phyloP scores from a whole-genome alignment of 2,329 filamentous ascomycete species.

The Ophiostoma novo-ulmi region DNA sequence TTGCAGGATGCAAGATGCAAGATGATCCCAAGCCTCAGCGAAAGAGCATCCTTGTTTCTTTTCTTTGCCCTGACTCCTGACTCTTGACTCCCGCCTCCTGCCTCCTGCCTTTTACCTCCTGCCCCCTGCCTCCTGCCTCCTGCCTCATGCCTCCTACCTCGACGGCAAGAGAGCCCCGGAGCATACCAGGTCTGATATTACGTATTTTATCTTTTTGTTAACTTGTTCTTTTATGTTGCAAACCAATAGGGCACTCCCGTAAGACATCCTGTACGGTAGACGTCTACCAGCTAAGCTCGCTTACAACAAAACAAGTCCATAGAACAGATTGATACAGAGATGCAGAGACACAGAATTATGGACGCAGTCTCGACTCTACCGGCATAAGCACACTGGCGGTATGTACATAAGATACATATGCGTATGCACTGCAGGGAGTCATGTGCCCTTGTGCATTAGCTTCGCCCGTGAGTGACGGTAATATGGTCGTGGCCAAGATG shows the following conservation, averaged over 20 bases:
- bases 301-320: background rate
- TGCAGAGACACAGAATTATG: background rate
- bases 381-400: background rate
- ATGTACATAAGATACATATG: conserved; percentile 1
- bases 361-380: background rate
- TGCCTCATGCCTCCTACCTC: background rate
- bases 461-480: no score
- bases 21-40: background rate
- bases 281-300: background rate
- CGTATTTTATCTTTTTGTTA: background rate
- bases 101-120: background rate
- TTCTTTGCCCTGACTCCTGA: no score
- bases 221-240: background rate
- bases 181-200: background rate
- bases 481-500: background rate
- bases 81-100: background rate
- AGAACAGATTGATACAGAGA: background rate
- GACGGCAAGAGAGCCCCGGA: background rate
- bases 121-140: no score
- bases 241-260: background rate
- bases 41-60: no score
- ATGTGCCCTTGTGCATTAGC: conserved; percentile 8
- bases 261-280: background rate
- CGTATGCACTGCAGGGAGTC: conserved; percentile 13
- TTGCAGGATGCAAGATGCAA: background rate